phyloP scores from a whole-genome alignment of 805 yeast genomes.

The Ogataea parapolymorpha region DNA sequence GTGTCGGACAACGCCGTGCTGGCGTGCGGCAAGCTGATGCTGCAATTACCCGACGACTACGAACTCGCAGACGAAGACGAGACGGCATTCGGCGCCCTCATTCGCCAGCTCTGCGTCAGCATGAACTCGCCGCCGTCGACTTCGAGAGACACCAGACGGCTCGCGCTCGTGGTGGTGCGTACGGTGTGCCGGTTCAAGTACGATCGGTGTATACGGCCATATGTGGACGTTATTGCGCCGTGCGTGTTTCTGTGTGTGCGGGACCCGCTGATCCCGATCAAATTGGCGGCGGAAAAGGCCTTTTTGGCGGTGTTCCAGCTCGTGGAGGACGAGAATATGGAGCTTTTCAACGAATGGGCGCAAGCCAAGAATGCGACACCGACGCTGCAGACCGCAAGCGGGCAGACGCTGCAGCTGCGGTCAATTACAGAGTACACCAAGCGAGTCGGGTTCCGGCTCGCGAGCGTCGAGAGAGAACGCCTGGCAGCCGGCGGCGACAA shows the following conservation, averaged over 20 bases:
- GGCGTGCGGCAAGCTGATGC: constrained; percentile 77
- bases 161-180: constrained; percentile 70
- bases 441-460: constrained; percentile 86
- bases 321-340: constrained; percentile 59
- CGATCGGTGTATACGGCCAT: constrained; percentile 47
- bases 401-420: constrained; percentile 54
- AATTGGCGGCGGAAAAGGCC: constrained; percentile 91
- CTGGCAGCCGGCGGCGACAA: constrained; percentile 87
- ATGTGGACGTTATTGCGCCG: constrained; percentile 58
- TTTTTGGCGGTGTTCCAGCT: constrained; percentile 68
- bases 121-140: constrained; percentile 53
- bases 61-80: constrained; percentile 28
- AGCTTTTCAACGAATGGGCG: constrained; percentile 64
- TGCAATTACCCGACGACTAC: constrained; percentile 45
- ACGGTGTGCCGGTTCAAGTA: constrained; percentile 67
- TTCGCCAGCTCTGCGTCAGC: constrained; percentile 47
- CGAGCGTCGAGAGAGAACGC: constrained; percentile 83
- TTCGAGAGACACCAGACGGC: constrained; percentile 75
- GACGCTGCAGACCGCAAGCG: constrained; percentile 41
- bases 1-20: constrained; percentile 72
- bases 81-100: constrained; percentile 41
- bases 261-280: constrained; percentile 86
- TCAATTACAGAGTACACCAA: constrained; percentile 85
- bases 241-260: constrained; percentile 79
- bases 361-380: constrained; percentile 35